Conservation (phyloP, 768 basidiomycete species). For the Tubosaeta sp. region DNA sequence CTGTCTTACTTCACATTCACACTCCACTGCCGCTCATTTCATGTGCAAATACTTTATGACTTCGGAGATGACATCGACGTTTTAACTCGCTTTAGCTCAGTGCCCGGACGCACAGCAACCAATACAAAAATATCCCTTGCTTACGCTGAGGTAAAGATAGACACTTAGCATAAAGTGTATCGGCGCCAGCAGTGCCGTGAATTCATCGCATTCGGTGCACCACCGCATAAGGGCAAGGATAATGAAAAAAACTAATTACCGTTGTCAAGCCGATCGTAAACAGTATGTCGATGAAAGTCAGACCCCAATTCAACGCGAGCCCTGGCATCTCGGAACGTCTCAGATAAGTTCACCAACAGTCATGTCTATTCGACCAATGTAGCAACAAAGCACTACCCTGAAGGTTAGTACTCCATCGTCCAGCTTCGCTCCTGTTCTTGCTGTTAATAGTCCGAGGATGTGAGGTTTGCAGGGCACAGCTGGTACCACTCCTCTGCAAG, state of each 20-base stretch:
- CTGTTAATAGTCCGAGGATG: neutral
- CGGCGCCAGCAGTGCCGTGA: neutral
- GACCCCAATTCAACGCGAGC: neutral
- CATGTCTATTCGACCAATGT: neutral
- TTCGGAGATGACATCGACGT: neutral
- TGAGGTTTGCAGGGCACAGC: conserved; percentile 11
- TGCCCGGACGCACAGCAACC: neutral
- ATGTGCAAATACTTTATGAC: neutral
- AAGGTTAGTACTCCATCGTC: no score
- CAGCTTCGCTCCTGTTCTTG: neutral
- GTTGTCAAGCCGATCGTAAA: neutral
- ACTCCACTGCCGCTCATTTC: neutral
- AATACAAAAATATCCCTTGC: neutral
- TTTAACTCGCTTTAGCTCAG: neutral
- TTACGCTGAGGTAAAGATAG: neutral
- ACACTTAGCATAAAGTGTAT: neutral
- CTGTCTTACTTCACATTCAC: neutral
- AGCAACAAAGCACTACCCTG: no score
- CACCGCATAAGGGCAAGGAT: neutral
- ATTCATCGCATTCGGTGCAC: neutral
- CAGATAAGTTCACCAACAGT: neutral
- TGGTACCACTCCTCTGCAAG: conserved; percentile 19
- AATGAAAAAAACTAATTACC: neutral
- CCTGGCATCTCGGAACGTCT: neutral
- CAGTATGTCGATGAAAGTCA: no score